phyloP scores from a whole-genome alignment of 345 rosid genomes.

The Physaria fendleri region DNA sequence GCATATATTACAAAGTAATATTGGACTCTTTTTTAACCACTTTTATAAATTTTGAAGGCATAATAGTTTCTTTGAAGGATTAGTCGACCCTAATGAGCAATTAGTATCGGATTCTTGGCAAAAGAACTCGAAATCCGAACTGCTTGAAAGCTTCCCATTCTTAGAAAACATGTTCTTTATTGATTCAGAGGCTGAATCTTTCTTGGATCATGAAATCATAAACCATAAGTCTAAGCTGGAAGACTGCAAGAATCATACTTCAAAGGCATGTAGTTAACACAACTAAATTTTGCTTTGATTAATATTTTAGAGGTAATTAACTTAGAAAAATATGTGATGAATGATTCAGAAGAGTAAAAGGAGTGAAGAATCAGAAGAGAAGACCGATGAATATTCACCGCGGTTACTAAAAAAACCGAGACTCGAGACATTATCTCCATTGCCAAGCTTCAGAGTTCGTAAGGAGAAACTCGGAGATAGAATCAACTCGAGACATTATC shows the following conservation, averaged over 20 bases:
- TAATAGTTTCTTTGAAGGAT: slow-evolving; percentile 24
- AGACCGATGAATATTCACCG: slow-evolving; percentile 28
- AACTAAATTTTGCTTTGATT: not conserved
- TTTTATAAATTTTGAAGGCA: slow-evolving; percentile 10
- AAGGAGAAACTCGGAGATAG: slow-evolving; percentile 98
- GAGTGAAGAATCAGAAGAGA: slow-evolving; percentile 34
- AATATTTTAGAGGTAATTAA: not conserved
- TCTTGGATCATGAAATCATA: slow-evolving; percentile 17
- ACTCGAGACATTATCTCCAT: slow-evolving; percentile 63
- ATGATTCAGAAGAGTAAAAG: slow-evolving; percentile 37
- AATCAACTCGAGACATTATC: slow-evolving; percentile 72
- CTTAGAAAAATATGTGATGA: not conserved
- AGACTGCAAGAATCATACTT: slow-evolving; percentile 8
- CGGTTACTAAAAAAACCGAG: slow-evolving; percentile 44
- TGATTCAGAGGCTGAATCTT: slow-evolving; percentile 27
- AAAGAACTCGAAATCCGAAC: slow-evolving; percentile 24
- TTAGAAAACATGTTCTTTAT: slow-evolving; percentile 21
- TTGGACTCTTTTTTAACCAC: not conserved
- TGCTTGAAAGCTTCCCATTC: slow-evolving; percentile 23
- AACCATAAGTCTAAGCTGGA: slow-evolving; percentile 13
- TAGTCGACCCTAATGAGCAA: slow-evolving; percentile 24
- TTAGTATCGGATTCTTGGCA: slow-evolving; percentile 15
- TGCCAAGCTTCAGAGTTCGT: slow-evolving; percentile 88
- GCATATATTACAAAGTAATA: not conserved
- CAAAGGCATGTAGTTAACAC: slow-evolving; percentile 24